Evolutionary conservation across 2,329 filamentous ascomycete genomes (phyloP).

Genomic region (Colletotrichum neosansevieriae): DNA sequence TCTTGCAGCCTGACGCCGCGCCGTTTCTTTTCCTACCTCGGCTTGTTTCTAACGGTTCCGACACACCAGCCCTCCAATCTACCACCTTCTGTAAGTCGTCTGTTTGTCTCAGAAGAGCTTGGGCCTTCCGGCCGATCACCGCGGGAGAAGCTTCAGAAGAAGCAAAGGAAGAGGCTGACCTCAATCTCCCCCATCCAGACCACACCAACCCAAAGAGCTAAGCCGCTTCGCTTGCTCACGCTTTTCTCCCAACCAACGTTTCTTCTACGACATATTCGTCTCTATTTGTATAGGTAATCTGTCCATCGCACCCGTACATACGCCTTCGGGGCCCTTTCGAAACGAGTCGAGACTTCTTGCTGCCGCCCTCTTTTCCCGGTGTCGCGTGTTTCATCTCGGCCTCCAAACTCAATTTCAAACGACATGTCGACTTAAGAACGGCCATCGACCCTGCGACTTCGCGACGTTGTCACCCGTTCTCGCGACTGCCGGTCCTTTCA

Average conservation of each 20-base stretch:
- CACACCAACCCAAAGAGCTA: neutral
- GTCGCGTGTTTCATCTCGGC: constrained; percentile 29
- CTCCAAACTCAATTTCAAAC: constrained; percentile 23
- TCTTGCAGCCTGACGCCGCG: constrained; percentile 19
- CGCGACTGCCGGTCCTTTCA: constrained; percentile 19
- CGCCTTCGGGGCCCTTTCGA: constrained; percentile 13
- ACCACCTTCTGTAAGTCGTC: constrained; percentile 28
- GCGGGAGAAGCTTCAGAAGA: constrained; percentile 34
- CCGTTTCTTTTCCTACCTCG: constrained; percentile 33
- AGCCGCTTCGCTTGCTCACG: constrained; percentile 21
- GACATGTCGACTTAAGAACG: constrained; percentile 29
- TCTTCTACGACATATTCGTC: constrained; percentile 22
- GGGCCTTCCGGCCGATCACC: constrained; percentile 5
- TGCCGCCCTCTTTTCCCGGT: neutral
- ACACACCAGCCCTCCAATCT: constrained; percentile 26
- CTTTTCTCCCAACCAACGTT: constrained; percentile 22
- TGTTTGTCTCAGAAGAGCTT: constrained; percentile 19
- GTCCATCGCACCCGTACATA: constrained; percentile 7
- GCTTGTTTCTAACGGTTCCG: constrained; percentile 21
- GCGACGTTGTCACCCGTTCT: constrained; percentile 12
- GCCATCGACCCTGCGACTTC: constrained; percentile 24
- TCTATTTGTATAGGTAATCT: constrained; percentile 22
- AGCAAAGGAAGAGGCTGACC: constrained; percentile 32
- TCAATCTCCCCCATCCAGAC: constrained; percentile 28
- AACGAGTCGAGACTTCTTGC: neutral